Percentiles rank a stretch among this genome's conserved stretches.
Evolutionary conservation across 306 rosid genomes (phyloP).

Genomic region (Glycine tomentella): DNA sequence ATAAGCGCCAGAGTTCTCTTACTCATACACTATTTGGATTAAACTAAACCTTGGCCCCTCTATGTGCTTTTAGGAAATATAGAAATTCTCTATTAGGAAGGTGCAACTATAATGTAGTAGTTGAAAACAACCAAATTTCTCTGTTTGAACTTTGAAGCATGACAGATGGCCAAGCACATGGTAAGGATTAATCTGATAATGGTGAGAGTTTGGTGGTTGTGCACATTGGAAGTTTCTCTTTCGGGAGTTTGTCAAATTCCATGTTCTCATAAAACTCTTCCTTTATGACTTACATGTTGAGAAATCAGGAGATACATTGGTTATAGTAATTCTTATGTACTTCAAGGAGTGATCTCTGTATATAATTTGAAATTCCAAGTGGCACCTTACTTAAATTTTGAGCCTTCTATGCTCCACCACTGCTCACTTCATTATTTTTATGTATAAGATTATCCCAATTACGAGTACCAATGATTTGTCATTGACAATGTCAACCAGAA

Average conservation of each 20-base stretch:
- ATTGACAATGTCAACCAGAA: constrained; percentile 18
- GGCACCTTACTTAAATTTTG: constrained; percentile 21
- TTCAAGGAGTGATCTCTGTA: not conserved
- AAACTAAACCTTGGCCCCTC: no score
- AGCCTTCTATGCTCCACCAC: constrained; percentile 22
- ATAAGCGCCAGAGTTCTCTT: no score
- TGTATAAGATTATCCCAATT: not conserved
- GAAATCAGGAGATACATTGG: not conserved
- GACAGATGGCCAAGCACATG: no score
- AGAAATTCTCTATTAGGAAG: no score
- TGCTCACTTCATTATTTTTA: constrained; percentile 13
- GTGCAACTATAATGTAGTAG: no score
- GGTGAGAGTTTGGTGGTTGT: no score
- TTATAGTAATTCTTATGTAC: constrained; percentile 22
- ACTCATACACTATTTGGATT: no score
- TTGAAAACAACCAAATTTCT: no score
- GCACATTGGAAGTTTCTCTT: constrained; percentile 41
- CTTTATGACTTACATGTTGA: constrained; percentile 4
- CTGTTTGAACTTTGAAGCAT: no score
- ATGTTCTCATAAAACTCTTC: constrained; percentile 5
- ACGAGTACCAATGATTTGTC: constrained; percentile 24
- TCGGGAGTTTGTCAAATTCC: constrained; percentile 12
- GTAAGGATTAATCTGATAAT: no score
- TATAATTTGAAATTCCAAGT: constrained; percentile 11
- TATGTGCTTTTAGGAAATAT: no score